Evolutionary conservation across 768 basidiomycete species (phyloP).

Genomic region (Auricularia auricula-judae): DNA sequence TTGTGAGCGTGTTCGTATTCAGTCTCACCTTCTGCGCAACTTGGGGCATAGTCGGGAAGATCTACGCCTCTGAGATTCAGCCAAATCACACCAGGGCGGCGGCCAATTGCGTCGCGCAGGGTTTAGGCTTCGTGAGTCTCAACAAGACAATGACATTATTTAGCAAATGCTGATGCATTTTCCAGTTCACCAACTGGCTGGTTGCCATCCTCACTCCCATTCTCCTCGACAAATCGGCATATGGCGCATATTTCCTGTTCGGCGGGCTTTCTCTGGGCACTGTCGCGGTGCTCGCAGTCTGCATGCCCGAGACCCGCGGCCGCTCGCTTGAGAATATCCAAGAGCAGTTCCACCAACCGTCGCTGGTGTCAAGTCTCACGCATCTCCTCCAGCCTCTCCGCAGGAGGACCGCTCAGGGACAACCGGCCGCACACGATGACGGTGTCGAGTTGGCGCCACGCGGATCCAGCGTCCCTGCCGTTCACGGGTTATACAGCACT

Average conservation of each 20-base stretch:
- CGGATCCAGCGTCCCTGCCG: too few relatives aligned
- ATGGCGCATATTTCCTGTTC: slow-evolving; percentile 38
- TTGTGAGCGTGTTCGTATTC: slow-evolving; percentile 37
- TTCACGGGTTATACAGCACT: too few relatives aligned
- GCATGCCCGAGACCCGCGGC: slow-evolving; percentile 35
- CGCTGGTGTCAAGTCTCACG: too few relatives aligned
- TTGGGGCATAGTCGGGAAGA: slow-evolving; percentile 34
- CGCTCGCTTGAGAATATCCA: slow-evolving; percentile 33
- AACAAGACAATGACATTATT: neutral
- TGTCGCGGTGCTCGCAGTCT: slow-evolving; percentile 27
- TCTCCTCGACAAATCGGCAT: slow-evolving; percentile 32
- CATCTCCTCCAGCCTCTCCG: too few relatives aligned
- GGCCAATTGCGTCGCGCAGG: slow-evolving; percentile 29
- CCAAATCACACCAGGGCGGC: slow-evolving; percentile 35
- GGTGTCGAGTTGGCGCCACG: too few relatives aligned
- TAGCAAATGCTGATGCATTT: slow-evolving; percentile 6
- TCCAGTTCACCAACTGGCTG: slow-evolving; percentile 28
- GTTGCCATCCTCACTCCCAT: slow-evolving; percentile 36
- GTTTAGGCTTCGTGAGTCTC: slow-evolving; percentile 28
- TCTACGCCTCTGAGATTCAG: slow-evolving; percentile 36
- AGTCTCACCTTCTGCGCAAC: slow-evolving; percentile 30
- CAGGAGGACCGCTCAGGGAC: too few relatives aligned
- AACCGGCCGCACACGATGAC: too few relatives aligned
- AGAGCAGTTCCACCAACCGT: slow-evolving; percentile 15
- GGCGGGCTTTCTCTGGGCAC: slow-evolving; percentile 26